Base-by-base conservation (phyloP, 106 monocot genomes). In the Allium fistulosum region DNA sequence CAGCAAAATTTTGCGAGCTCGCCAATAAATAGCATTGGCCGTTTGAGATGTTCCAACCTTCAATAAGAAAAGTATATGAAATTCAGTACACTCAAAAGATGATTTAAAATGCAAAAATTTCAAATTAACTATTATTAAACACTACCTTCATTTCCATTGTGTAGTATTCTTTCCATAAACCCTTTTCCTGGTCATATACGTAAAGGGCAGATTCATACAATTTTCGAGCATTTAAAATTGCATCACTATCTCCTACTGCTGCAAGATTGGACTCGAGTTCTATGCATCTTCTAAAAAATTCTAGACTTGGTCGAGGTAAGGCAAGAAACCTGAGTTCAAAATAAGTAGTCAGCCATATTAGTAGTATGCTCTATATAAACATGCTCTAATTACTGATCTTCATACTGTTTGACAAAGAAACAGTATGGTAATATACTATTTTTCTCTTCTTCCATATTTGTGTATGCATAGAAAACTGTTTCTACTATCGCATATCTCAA, bases 151-250 rank as follows among this genome's bases (percentile, higher is more conserved):
- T 62, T 61, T 96, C 95, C 73, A 96, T 65, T 2, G 13, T 17
- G 59, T 91, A 82, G 74, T 86, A 96, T 49, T 88, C 77, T 71
- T 69, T 88, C 88, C 95, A 96, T 49, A 96, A 58, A 12, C 84
- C 78, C 57, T 17, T 76, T 55, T 75, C 65, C 69, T 84, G 65
- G 11, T 65, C 37, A 69, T 88, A 84, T 7, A 92, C 65, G 49
- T 58, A 56, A 49, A 92, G 59, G 46, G 92, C 96, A 49, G 84
- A 82, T 56, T 86, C 92, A 67, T 80, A 97, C 51, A 92, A 59
- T 67, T 79, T 80, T 14, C 96, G 86, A 58, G 84, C 80, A 73
- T 82, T 86, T 11, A 7, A 48, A 53, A 89, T 59, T 17, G 71
- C 73, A 65, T 62, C 61, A 12, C 26, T 45, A 22, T 89, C 88